Conservation (phyloP, 2,329 filamentous ascomycete species). For the Lachnellula occidentalis region DNA sequence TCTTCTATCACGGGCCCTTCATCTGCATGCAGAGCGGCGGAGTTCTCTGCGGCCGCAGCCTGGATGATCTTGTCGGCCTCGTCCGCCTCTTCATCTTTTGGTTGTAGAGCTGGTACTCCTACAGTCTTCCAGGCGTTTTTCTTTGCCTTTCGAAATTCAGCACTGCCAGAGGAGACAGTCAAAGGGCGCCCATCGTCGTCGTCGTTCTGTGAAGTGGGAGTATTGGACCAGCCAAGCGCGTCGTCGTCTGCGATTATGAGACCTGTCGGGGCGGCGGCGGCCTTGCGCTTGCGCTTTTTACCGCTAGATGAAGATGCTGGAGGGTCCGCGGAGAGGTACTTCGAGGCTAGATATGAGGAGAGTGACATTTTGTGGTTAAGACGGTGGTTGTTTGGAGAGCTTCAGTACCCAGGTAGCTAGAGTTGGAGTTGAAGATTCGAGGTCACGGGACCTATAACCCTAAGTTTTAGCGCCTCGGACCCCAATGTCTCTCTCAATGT, state of each 20-base stretch:
- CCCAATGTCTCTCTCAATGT: too few species aligned
- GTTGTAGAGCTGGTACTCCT: conserved; percentile 37
- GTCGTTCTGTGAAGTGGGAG: conserved; percentile 43
- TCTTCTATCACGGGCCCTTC: conserved; percentile 45
- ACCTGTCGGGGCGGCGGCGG: conserved; percentile 37
- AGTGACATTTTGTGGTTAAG: conserved; percentile 48
- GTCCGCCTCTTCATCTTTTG: conserved; percentile 43
- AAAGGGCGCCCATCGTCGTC: conserved; percentile 49
- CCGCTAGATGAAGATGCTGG: conserved; percentile 46
- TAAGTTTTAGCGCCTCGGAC: too few species aligned
- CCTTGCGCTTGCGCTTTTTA: conserved; percentile 61
- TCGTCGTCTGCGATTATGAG: conserved; percentile 64
- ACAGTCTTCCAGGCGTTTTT: conserved; percentile 77
- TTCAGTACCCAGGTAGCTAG: too few species aligned
- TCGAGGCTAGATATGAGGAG: conserved; percentile 81
- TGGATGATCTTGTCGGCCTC: conserved; percentile 76
- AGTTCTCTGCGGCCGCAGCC: conserved; percentile 62
- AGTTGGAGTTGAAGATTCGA: too few species aligned
- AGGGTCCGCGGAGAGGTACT: conserved; percentile 71
- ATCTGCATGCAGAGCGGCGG: conserved; percentile 44
- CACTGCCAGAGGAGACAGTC: conserved; percentile 40
- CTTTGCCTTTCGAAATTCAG: conserved; percentile 68
- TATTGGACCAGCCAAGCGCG: conserved; percentile 33
- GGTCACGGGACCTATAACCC: too few species aligned
- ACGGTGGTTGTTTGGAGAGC: too few species aligned